Conservation (phyloP, 495 filamentous ascomycete genomes). For the Trichocladium antarcticum region DNA sequence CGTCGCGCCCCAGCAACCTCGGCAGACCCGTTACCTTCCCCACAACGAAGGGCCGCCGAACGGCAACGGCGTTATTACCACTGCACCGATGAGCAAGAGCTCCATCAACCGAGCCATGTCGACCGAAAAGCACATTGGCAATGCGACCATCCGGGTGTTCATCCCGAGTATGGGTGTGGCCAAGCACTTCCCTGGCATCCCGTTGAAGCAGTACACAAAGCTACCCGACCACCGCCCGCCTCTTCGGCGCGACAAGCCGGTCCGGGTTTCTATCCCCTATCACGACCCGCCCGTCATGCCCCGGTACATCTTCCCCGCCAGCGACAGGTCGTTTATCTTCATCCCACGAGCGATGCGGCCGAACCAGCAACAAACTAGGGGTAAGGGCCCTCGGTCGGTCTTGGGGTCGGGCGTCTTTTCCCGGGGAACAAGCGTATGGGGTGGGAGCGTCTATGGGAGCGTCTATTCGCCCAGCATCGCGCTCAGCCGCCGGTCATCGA, state of each 20-base stretch:
- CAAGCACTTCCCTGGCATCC: constrained; percentile 57
- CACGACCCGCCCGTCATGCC: constrained; percentile 43
- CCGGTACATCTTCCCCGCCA: constrained; percentile 81
- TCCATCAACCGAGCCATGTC: constrained; percentile 50
- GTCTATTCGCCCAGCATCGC: constrained; percentile 81
- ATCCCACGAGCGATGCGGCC: constrained; percentile 89
- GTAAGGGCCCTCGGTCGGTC: constrained; percentile 54
- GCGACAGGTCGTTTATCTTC: constrained; percentile 92
- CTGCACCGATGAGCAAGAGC: constrained; percentile 31
- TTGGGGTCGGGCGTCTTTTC: constrained; percentile 55
- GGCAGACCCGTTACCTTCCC: constrained; percentile 27
- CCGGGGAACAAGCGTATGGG: constrained; percentile 57
- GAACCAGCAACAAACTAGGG: constrained; percentile 71
- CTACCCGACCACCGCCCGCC: constrained; percentile 92
- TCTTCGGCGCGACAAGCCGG: constrained; percentile 89
- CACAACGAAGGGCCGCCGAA: constrained; percentile 35
- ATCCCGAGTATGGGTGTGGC: constrained; percentile 62
- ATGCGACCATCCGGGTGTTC: constrained; percentile 65
- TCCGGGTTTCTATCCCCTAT: constrained; percentile 81
- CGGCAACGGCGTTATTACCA: constrained; percentile 36
- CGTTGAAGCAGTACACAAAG: constrained; percentile 77
- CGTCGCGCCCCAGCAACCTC: constrained; percentile 34
- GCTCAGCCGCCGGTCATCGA: constrained; percentile 84
- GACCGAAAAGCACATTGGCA: constrained; percentile 53
- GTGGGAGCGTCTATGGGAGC: constrained; percentile 67